A percentile compares a stretch with the other conserved stretches of the same genome.
phyloP scores from a whole-genome alignment of 257 asterid genomes.

The Jacaranda mimosifolia region DNA sequence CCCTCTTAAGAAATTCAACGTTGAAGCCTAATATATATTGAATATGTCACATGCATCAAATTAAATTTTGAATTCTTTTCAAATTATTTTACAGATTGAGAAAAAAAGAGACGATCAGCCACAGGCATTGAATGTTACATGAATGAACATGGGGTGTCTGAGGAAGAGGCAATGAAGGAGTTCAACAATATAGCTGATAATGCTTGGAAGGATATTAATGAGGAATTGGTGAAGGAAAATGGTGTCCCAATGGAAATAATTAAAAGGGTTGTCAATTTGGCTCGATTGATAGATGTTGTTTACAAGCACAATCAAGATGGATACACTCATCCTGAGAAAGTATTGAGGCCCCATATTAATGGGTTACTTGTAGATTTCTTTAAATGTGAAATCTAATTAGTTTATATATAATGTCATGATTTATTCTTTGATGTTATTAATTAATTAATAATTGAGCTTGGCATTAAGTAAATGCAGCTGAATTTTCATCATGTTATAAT shows the following conservation, averaged over 20 bases:
- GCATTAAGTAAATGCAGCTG: too few species aligned
- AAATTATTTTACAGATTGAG: background rate
- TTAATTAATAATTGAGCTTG: background rate
- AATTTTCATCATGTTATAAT: too few species aligned
- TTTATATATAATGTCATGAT: background rate
- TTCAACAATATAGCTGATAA: background rate
- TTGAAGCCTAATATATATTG: too few species aligned
- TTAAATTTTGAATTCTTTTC: too few species aligned
- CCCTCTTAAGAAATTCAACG: too few species aligned
- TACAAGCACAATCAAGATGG: conserved; percentile 42
- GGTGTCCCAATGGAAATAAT: background rate
- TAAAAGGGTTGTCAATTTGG: conserved; percentile 3
- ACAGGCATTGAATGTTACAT: conserved; percentile 37
- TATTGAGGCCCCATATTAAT: conserved; percentile 30
- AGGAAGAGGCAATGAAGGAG: conserved; percentile 18
- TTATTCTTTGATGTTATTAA: background rate
- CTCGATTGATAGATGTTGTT: conserved; percentile 24
- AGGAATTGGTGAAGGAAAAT: conserved; percentile 11
- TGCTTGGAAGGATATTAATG: conserved; percentile 33
- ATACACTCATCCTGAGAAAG: conserved; percentile 39
- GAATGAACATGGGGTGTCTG: conserved; percentile 18
- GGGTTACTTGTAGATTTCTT: conserved; percentile 22
- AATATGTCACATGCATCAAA: too few species aligned
- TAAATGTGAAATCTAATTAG: background rate
- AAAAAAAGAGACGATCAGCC: conserved; percentile 26